Evolutionary conservation across 345 rosid genomes (phyloP), one percentile per base, ranked within the genome.

Genomic region (Populus deltoides): DNA sequence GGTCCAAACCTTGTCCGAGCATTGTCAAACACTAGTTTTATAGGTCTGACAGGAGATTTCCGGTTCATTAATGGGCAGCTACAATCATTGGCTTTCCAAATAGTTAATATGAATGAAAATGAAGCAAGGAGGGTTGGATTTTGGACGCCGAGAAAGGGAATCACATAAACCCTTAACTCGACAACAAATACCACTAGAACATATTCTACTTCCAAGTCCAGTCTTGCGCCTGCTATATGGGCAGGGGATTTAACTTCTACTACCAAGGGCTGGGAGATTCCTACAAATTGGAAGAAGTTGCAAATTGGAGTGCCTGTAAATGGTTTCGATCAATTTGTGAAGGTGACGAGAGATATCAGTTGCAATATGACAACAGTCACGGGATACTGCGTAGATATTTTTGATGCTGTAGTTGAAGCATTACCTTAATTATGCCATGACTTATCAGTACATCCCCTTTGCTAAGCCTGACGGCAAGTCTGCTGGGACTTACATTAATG

Each of bases 301-400:
- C 80, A 4, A 69, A 53, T 88, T 0, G 88, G 88, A 38, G 77
- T 86, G 22, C 88, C 89, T 0, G 31, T 39, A 13, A 88, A 0
- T 0, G 89, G 78, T 25, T 88, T 79, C 61, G 36, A 15, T 65
- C 75, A 86, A 70, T 89, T 86, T 72, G 79, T 89, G 12, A 47
- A 80, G 8, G 74, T 73, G 49, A 66, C 41, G 8, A 55, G 6
- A 72, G 63, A 83, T 33, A 57, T 45, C 12, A 7, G 0, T 35
- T 66, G 72, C 10, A 80, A 77, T 6, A 45, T 65, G 22, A 65
- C 73, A 36, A 43, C 0, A 0, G 51, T 68, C 24, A 62, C 68
- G 0, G 90, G 92, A 38, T 89, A 77, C 79, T 66, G 82, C 80
- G 71, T 67, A 11, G 86, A 85, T 10, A 83, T 89, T 65, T 89